Conservation (phyloP, 768 basidiomycete genomes). For the Suillus occidentalis region DNA sequence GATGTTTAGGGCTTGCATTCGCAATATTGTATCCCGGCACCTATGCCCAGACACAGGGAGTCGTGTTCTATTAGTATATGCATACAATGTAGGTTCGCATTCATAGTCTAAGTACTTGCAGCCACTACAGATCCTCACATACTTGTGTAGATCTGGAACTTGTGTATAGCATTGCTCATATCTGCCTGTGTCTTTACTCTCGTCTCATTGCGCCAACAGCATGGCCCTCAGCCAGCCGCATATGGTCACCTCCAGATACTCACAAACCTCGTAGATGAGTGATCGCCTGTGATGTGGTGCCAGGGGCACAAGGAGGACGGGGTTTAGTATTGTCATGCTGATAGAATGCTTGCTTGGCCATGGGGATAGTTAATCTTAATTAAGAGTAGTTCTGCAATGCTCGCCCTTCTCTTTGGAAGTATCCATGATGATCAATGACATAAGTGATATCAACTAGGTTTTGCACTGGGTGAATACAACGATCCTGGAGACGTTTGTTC, state of each 20-base stretch:
- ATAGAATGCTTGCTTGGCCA: slow-evolving; percentile 6
- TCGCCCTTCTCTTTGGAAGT: background rate
- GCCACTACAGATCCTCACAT: background rate
- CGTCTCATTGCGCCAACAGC: slow-evolving; percentile 17
- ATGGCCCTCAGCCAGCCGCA: slow-evolving; percentile 30
- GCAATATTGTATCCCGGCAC: slow-evolving; percentile 14
- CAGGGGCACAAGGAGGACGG: slow-evolving; percentile 22
- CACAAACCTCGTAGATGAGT: slow-evolving; percentile 35
- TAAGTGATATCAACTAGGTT: background rate
- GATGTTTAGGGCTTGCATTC: slow-evolving; percentile 33
- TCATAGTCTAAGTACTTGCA: background rate
- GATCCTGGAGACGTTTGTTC: too few species aligned
- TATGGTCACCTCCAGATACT: slow-evolving; percentile 37
- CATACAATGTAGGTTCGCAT: slow-evolving; percentile 26
- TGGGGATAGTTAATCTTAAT: background rate
- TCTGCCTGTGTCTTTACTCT: slow-evolving; percentile 18
- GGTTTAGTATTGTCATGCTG: slow-evolving; percentile 16
- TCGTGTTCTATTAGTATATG: slow-evolving; percentile 25
- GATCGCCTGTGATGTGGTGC: slow-evolving; percentile 35
- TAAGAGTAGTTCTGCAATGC: too few species aligned
- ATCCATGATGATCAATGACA: background rate
- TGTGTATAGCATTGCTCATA: slow-evolving; percentile 20
- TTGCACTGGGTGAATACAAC: background rate
- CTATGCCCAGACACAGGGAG: background rate
- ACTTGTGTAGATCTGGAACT: slow-evolving; percentile 25